Evolutionary conservation across 768 basidiomycete genomes (phyloP), one percentile per base, ranked within the genome.

Genomic region (Rickenella mellea): DNA sequence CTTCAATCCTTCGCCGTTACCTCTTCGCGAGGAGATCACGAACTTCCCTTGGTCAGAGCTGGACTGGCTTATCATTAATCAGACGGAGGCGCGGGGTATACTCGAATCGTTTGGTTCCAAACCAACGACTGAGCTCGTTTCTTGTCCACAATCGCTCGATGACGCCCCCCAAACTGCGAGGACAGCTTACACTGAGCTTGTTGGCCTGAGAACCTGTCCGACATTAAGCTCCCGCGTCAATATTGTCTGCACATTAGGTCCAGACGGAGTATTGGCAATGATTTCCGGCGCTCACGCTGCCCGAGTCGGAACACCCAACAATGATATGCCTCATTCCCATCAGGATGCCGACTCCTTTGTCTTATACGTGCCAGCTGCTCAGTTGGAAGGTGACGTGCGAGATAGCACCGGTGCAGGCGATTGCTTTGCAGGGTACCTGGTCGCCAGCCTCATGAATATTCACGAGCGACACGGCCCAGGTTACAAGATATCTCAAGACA

Each of bases 321-420:
- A n/a, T n/a, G n/a, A n/a, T n/a, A n/a, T n/a, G n/a, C n/a, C n/a
- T n/a, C n/a, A n/a, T n/a, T n/a, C n/a, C n/a, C n/a, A n/a, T n/a
- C n/a, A n/a, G n/a, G n/a, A n/a, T n/a, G n/a, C n/a, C n/a, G n/a
- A n/a, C n/a, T n/a, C n/a, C n/a, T n/a, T n/a, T n/a, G n/a, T n/a
- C n/a, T n/a, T n/a, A n/a, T 61, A 66, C 44, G 47, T 74, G n/a
- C 74, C 73, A 1, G 76, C 76, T 4, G 68, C 68, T 2, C 55
- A 54, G 33, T 54, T 78, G 11, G 45, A 61, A 27, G 70, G 65
- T 4, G 48, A 55, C 12, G 49, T 58, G 24, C 35, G 42, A 27
- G 77, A 80, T 51, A 78, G 76, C 2, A 80, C 78, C 0, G 78
- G 78, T 8, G 78, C 78, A 1, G 78, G 78, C 0, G 78, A 80